These are phyloP conservation scores for Xylariaceae sp. DNA, from an alignment of 2,329 filamentous ascomycete genomes.

Conservation along the genomic window DNA sequence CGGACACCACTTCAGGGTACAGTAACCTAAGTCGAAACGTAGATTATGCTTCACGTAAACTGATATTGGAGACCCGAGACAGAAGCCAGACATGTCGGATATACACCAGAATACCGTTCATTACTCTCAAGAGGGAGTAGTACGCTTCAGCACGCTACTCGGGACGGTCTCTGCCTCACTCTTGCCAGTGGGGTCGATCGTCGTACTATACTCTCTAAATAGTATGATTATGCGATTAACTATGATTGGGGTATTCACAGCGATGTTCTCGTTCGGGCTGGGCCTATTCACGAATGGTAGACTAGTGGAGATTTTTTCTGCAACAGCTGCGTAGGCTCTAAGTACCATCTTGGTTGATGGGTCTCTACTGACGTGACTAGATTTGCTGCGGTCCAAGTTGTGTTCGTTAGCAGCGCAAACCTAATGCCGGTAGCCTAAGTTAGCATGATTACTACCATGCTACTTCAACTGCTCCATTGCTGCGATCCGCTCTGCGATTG, in stretches of 20 bases:
- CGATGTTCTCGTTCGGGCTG: background rate
- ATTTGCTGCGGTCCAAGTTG: constrained; percentile 1
- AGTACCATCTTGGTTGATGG: background rate
- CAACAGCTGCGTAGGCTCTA: constrained; percentile 1
- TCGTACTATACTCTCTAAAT: background rate
- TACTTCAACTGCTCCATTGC: too few relatives aligned
- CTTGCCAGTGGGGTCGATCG: background rate
- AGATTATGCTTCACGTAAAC: too few relatives aligned
- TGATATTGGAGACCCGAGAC: background rate
- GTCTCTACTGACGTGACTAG: background rate
- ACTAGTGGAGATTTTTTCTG: constrained; percentile 1
- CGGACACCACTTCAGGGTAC: too few relatives aligned
- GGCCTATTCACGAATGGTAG: background rate
- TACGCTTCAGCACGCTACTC: background rate
- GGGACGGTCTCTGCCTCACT: background rate
- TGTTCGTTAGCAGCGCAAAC: constrained; percentile 2
- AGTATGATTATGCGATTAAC: background rate
- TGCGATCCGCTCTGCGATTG: too few relatives aligned
- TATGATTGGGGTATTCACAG: background rate
- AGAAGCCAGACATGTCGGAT: background rate
- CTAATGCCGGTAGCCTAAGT: background rate
- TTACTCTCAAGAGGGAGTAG: background rate
- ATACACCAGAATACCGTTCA: background rate
- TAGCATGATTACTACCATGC: too few relatives aligned
- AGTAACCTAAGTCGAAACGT: too few relatives aligned